Conservation (phyloP, 495 filamentous ascomycete genomes). For the Daldinia vernicosa region DNA sequence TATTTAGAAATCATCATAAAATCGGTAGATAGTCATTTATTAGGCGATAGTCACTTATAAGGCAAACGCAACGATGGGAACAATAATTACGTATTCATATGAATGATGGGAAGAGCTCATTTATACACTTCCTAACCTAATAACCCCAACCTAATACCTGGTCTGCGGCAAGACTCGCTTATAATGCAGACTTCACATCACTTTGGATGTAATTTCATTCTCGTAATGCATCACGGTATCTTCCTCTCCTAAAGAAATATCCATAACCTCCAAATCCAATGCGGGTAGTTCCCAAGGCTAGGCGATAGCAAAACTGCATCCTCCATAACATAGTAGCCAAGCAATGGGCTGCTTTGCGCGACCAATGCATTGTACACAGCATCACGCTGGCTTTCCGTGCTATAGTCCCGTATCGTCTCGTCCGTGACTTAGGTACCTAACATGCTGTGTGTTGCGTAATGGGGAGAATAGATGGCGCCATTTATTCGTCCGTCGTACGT, state of each 20-base stretch:
- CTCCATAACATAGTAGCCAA: background rate
- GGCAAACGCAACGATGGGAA: background rate
- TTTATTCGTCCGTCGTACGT: constrained; percentile 9
- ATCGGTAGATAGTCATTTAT: background rate
- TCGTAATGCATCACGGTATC: constrained; percentile 12
- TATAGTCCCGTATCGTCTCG: background rate
- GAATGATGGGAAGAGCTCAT: background rate
- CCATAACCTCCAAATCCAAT: constrained; percentile 9
- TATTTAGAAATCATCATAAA: too few species aligned
- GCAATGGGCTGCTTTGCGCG: background rate
- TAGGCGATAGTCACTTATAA: background rate
- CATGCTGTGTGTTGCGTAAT: constrained; percentile 31
- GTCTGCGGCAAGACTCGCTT: background rate
- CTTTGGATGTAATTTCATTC: constrained; percentile 4
- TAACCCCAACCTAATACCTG: too few species aligned
- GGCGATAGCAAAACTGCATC: background rate
- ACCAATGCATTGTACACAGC: background rate
- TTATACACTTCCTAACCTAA: background rate
- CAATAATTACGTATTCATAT: background rate
- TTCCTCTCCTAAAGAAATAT: constrained; percentile 4
- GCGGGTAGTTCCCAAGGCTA: background rate
- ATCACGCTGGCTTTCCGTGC: background rate
- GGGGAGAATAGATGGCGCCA: constrained; percentile 26
- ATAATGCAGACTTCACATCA: background rate
- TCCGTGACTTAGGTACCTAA: constrained; percentile 14